These are phyloP conservation scores for Penicillium sp. DNA, from an alignment of 2,329 filamentous ascomycete genomes.

Conservation along the genomic window DNA sequence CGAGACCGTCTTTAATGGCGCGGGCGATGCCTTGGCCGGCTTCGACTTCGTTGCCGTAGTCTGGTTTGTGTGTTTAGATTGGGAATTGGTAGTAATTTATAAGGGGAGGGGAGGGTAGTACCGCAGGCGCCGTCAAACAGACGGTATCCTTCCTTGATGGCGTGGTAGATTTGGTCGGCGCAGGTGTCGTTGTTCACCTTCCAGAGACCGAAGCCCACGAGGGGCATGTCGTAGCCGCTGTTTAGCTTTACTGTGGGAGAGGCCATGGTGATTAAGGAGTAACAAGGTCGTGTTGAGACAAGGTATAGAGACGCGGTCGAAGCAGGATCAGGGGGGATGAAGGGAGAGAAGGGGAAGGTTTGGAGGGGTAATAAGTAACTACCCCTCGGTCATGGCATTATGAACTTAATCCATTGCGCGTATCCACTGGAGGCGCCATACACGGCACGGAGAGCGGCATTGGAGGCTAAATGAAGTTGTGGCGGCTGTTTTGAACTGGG, in stretches of 20 bases:
- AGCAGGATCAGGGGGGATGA: too few species aligned
- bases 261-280: constrained; percentile 21
- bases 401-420: too few species aligned
- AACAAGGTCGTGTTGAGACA: too few species aligned
- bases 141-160: constrained; percentile 54
- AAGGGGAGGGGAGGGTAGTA: too few species aligned
- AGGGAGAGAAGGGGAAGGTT: neutral
- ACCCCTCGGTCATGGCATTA: too few species aligned
- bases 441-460: too few species aligned
- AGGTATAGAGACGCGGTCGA: too few species aligned
- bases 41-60: constrained; percentile 77
- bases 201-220: constrained; percentile 54
- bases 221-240: constrained; percentile 33
- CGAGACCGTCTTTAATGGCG: constrained; percentile 70
- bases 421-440: too few species aligned
- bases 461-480: too few species aligned
- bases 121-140: constrained; percentile 54
- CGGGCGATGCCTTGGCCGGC: constrained; percentile 66
- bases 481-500: too few species aligned
- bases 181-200: constrained; percentile 67
- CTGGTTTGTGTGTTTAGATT: constrained; percentile 43
- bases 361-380: too few species aligned
- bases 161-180: constrained; percentile 69
- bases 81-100: too few species aligned
- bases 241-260: constrained; percentile 23